Evolutionary conservation across 2,329 filamentous ascomycete genomes (phyloP).

Genomic region (Biscogniauxia mediterranea): DNA sequence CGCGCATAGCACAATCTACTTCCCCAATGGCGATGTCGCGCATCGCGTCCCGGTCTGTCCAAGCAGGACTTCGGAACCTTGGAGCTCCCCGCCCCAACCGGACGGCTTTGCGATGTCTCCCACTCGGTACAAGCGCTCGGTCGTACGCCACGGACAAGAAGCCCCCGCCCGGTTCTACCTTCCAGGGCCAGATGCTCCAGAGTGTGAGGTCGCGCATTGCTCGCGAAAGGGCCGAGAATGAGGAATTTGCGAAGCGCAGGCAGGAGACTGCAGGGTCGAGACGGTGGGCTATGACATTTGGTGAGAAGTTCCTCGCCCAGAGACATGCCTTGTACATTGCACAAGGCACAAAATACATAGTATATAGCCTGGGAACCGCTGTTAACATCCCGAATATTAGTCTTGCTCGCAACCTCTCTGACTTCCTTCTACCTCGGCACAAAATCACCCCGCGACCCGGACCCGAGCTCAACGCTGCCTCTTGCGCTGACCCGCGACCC

Average conservation of each 20-base stretch:
- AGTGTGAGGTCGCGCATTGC: conserved; percentile 55
- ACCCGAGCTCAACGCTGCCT: conserved; percentile 58
- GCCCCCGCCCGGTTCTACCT: conserved; percentile 40
- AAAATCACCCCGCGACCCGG: conserved; percentile 48
- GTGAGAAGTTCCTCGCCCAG: conserved; percentile 36
- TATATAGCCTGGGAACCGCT: too few species aligned
- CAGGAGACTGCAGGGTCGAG: conserved; percentile 38
- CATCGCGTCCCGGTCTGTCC: conserved; percentile 21
- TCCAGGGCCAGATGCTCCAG: conserved; percentile 60
- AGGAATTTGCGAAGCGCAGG: conserved; percentile 45
- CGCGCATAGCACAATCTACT: not conserved
- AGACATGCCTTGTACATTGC: not conserved
- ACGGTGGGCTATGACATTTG: conserved; percentile 53
- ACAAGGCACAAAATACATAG: too few species aligned
- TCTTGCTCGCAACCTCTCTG: conserved; percentile 50
- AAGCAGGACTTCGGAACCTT: conserved; percentile 20
- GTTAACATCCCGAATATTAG: conserved; percentile 30
- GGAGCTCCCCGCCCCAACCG: conserved; percentile 13
- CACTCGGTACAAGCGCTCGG: conserved; percentile 14
- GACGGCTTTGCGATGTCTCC: conserved; percentile 13
- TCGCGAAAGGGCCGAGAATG: conserved; percentile 53
- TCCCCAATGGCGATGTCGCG: conserved; percentile 22
- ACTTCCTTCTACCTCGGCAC: conserved; percentile 60
- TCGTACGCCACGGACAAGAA: conserved; percentile 31
- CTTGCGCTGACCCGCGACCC: conserved; percentile 50